phyloP scores from a whole-genome alignment of 1,139 yeast genomes.

The Hemisphaericaspora xylofermentans region DNA sequence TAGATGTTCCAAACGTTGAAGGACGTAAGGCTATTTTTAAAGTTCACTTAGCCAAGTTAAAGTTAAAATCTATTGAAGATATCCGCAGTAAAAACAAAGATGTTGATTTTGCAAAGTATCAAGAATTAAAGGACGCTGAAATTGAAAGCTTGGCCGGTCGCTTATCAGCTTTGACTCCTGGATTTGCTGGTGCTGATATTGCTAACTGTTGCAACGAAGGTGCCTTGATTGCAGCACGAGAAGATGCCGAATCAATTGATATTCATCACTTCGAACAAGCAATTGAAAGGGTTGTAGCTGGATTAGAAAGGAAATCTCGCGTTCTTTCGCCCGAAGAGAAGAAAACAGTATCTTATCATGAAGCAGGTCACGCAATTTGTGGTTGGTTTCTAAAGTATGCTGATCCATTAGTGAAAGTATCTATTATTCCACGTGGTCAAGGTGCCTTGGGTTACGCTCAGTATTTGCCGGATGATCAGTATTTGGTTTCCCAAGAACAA shows the following conservation, averaged over 20 bases:
- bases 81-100: conserved; percentile 40
- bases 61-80: conserved; percentile 40
- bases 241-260: conserved; percentile 55
- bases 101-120: conserved; percentile 48
- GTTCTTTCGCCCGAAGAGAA: conserved; percentile 70
- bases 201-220: conserved; percentile 85
- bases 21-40: conserved; percentile 75
- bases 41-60: conserved; percentile 63
- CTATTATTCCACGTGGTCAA: conserved; percentile 83
- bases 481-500: conserved; percentile 64
- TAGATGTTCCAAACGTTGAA: conserved; percentile 75
- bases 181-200: conserved; percentile 84
- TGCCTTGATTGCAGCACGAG: conserved; percentile 77
- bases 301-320: conserved; percentile 71
- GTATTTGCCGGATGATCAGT: conserved; percentile 76
- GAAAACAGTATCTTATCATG: conserved; percentile 76
- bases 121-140: conserved; percentile 46
- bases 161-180: conserved; percentile 77
- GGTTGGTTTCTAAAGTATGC: conserved; percentile 74
- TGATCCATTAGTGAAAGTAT: conserved; percentile 75
- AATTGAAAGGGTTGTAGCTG: conserved; percentile 80
- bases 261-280: conserved; percentile 73
- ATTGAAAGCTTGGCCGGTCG: conserved; percentile 65
- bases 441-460: conserved; percentile 86
- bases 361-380: conserved; percentile 82